phyloP scores from a whole-genome alignment of 306 rosid species.

The Cicer yamashitae region DNA sequence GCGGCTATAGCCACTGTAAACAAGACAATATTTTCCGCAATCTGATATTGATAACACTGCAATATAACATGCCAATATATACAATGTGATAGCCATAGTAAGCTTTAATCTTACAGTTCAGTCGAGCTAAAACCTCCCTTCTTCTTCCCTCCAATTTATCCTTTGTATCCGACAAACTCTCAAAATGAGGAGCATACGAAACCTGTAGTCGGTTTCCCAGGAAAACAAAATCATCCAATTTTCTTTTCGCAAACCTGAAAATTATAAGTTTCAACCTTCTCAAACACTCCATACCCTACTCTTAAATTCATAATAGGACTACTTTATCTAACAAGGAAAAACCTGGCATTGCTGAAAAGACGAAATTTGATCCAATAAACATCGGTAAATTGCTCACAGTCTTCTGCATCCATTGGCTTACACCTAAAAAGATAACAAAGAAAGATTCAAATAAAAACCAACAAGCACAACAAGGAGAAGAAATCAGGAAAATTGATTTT shows the following conservation, averaged over 20 bases:
- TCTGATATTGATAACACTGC: neutral
- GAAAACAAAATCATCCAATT: slow-evolving; percentile 82
- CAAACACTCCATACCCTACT: slow-evolving; percentile 14
- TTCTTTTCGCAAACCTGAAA: slow-evolving; percentile 87
- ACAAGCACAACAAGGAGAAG: neutral
- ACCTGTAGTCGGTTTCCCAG: slow-evolving; percentile 77
- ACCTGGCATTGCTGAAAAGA: slow-evolving; percentile 84
- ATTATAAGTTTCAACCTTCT: slow-evolving; percentile 23
- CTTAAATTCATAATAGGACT: slow-evolving; percentile 1
- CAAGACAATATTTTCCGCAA: no score
- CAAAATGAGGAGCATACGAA: slow-evolving; percentile 84
- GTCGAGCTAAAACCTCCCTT: slow-evolving; percentile 71
- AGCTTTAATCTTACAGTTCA: slow-evolving; percentile 59
- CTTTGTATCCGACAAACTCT: slow-evolving; percentile 69
- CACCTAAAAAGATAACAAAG: slow-evolving; percentile 53
- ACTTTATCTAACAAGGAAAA: slow-evolving; percentile 1
- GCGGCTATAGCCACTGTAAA: no score
- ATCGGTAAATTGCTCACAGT: slow-evolving; percentile 85
- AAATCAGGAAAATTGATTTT: neutral
- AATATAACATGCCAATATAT: neutral
- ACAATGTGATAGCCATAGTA: neutral
- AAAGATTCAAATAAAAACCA: neutral
- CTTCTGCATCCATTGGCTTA: slow-evolving; percentile 92
- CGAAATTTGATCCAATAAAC: slow-evolving; percentile 85
- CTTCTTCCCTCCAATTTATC: slow-evolving; percentile 86